These are phyloP conservation scores for Euptelea pleiosperma DNA, from an alignment of 164 flowering plant genomes.

Conservation along the genomic window DNA sequence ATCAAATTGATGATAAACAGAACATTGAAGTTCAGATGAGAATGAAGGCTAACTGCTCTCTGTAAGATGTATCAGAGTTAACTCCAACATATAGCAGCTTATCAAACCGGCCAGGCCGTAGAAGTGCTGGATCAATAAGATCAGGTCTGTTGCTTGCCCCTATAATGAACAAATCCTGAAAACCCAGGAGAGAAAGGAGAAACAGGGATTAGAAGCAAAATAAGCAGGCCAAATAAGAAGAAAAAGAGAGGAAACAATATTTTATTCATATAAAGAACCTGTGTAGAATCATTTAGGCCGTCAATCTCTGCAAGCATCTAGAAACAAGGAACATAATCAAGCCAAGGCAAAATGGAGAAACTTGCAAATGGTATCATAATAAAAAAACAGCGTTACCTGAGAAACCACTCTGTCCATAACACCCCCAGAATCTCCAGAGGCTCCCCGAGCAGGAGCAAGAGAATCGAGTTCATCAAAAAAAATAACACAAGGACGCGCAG, in stretches of 20 bases:
- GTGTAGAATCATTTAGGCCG: constrained; percentile 81
- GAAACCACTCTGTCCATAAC: constrained; percentile 99
- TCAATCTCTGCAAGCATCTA: constrained; percentile 99
- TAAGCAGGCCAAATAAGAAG: constrained; percentile 28
- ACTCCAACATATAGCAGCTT: constrained; percentile 93
- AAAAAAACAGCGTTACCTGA: too few species aligned
- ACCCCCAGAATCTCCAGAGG: constrained; percentile 98
- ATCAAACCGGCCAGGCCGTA: constrained; percentile 95
- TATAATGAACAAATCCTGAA: constrained; percentile 85
- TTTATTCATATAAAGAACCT: constrained; percentile 42
- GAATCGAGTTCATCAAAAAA: constrained; percentile 98
- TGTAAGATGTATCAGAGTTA: constrained; percentile 70
- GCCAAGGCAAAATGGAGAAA: constrained; percentile 1
- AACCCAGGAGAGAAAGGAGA: constrained; percentile 3
- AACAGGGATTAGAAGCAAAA: constrained; percentile 29
- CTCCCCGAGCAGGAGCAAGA: constrained; percentile 98
- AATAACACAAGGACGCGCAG: constrained; percentile 96
- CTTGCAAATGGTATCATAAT: too few species aligned
- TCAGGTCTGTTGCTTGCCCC: constrained; percentile 98
- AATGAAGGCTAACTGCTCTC: constrained; percentile 58
- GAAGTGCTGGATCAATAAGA: constrained; percentile 91
- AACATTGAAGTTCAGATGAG: neutral
- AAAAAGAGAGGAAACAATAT: neutral
- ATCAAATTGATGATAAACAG: neutral
- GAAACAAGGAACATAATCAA: constrained; percentile 15